Base-by-base conservation (phyloP, 2,329 filamentous ascomycete species). In the Xylariaceae sp. region DNA sequence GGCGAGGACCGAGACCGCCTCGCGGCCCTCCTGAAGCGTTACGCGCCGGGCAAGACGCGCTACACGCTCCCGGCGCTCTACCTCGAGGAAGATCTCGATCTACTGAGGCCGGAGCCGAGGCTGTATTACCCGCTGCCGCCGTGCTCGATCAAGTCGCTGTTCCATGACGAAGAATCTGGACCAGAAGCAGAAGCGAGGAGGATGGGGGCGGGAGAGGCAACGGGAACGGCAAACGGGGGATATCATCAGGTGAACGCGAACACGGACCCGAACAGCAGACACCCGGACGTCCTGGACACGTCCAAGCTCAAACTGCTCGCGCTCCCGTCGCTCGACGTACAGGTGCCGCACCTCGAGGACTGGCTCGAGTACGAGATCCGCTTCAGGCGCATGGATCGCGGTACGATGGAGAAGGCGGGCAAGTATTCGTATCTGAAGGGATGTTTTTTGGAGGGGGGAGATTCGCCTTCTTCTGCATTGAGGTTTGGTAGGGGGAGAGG, bases 31-130 rank as follows among this genome's bases (percentile, higher is more conserved):
- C 64, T 80, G 13, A 69, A 67, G 42, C 55, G 62, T 5, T 65
- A 72, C 38, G 74, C 75, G 0, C 73, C 74, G 0, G 71, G 68
- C 0, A 79, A 78, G 53, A 64, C 71, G 11, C 64, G 76, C 9
- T 78, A 67, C 44, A 73, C 74, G 0, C 56, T 80, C 2, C 76
- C 76, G 0, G 76, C 68, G 1, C 54, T 80, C 6, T 79, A 78
- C 51, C 60, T 64, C 6, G 59, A 65, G 16, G 51, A 53, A 2
- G 60, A 73, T 30, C 43, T 65, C 7, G 49, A 56, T 31, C 38
- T 56, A 1, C 18, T 43, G 3, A 29, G 50, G 14, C 17, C 43
- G 4, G 15, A 14, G 6, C 43, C 50, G 7, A 42, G 47, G 2
- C 24, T 29, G 16, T 36, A 34, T 14, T 55, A 57, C 31, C 55